Percentiles rank a stretch among this genome's conserved stretches.
Evolutionary conservation across 1,139 yeast genomes (phyloP).

Genomic region (Blastobotrys elegans): DNA sequence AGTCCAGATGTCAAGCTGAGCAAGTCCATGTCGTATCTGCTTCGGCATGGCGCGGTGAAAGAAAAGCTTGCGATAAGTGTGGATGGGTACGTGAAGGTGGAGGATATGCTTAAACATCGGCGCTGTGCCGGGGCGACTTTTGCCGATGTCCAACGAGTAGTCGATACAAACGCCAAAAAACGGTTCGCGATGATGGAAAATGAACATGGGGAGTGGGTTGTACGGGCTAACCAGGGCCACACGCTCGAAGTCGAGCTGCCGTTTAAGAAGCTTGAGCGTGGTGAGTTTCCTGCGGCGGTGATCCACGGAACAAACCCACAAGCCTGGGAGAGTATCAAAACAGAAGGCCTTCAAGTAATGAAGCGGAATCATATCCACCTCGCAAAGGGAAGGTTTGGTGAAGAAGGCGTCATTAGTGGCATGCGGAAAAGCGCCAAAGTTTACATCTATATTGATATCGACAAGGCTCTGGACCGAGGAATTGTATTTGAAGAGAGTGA

Average conservation of each 20-base stretch:
- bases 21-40: constrained; percentile 65
- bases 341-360: constrained; percentile 66
- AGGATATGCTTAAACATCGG: constrained; percentile 50
- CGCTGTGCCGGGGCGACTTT: constrained; percentile 50
- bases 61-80: constrained; percentile 60
- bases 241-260: constrained; percentile 50
- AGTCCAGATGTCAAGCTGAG: constrained; percentile 46
- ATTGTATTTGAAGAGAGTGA: constrained; percentile 57
- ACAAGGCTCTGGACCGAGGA: constrained; percentile 42
- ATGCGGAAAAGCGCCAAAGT: constrained; percentile 58
- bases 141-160: constrained; percentile 59
- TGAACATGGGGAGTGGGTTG: constrained; percentile 30
- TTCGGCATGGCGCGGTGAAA: constrained; percentile 79
- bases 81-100: constrained; percentile 60
- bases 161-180: constrained; percentile 60
- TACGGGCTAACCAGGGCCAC: constrained; percentile 94
- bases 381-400: constrained; percentile 44
- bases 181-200: constrained; percentile 33
- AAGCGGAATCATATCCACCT: constrained; percentile 80
- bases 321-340: constrained; percentile 46
- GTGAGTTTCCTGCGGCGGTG: constrained; percentile 37
- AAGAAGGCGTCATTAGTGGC: constrained; percentile 57
- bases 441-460: constrained; percentile 57
- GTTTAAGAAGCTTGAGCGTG: constrained; percentile 25
- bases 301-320: constrained; percentile 77